A percentile compares a stretch with the other conserved stretches of the same genome.
These are phyloP conservation scores for Auxenochlorella pyrenoidosa DNA, from an alignment of 139 green algal genomes.

Conservation along the genomic window DNA sequence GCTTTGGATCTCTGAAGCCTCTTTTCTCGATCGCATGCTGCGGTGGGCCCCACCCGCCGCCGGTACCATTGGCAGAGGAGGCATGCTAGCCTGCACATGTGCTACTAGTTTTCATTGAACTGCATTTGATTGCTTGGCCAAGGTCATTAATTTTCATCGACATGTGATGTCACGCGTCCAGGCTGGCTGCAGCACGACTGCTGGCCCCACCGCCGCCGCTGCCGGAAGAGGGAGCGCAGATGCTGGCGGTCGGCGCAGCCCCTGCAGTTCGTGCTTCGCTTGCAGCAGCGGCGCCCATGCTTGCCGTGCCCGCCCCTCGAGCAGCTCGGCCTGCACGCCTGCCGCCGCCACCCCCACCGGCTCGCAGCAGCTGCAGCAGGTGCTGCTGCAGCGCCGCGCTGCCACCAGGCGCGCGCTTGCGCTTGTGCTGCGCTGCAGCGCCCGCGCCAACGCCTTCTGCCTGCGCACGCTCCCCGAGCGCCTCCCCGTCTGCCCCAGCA, in stretches of 20 bases:
- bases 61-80: too few species aligned
- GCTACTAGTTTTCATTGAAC: too few species aligned
- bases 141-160: too few species aligned
- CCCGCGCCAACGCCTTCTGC: neutral
- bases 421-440: neutral
- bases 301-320: neutral
- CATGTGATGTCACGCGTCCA: too few species aligned
- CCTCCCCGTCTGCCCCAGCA: neutral
- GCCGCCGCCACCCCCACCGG: neutral
- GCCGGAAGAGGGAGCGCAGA: neutral
- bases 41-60: too few species aligned
- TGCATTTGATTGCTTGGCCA: too few species aligned
- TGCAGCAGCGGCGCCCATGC: neutral
- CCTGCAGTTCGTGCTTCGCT: neutral
- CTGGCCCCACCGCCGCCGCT: neutral
- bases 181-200: neutral
- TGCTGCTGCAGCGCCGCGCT: conserved; percentile 24
- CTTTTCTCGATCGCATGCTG: too few species aligned
- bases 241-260: neutral
- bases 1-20: too few species aligned
- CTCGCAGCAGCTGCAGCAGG: conserved; percentile 6
- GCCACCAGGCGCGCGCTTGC: neutral
- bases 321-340: neutral
- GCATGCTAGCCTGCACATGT: too few species aligned
- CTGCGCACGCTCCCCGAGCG: neutral